phyloP scores from a whole-genome alignment of 768 basidiomycete species.

The Boletus fagicola region DNA sequence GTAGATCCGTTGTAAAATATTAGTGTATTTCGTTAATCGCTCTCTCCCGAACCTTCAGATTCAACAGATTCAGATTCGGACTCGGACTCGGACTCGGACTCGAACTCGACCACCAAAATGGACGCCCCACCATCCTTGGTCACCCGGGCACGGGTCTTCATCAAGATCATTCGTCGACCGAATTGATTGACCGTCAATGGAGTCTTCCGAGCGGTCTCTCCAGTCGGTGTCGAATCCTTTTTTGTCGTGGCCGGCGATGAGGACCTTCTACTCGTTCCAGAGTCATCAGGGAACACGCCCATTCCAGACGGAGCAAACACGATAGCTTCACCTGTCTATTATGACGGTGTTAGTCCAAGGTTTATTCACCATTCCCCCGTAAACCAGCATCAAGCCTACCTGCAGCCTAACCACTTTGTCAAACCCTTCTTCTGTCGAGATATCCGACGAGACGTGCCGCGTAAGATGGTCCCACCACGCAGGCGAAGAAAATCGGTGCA shows the following conservation, averaged over 20 bases:
- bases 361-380: background rate
- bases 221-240: background rate
- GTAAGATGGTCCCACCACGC: slow-evolving; percentile 67
- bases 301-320: slow-evolving; percentile 61
- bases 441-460: slow-evolving; percentile 59
- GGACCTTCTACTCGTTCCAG: background rate
- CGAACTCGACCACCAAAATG: slow-evolving; percentile 35
- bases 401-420: slow-evolving; percentile 58
- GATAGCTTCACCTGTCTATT: slow-evolving; percentile 64
- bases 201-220: background rate
- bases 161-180: slow-evolving; percentile 54
- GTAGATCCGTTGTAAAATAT: background rate
- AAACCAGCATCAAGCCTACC: slow-evolving; percentile 34
- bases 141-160: slow-evolving; percentile 57
- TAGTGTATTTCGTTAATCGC: background rate
- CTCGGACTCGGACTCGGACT: background rate
- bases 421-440: slow-evolving; percentile 54
- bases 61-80: background rate
- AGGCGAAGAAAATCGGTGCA: slow-evolving; percentile 70
- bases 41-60: background rate
- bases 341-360: background rate
- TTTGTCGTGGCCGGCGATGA: background rate
- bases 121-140: slow-evolving; percentile 63
- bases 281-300: slow-evolving; percentile 34
- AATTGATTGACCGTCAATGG: slow-evolving; percentile 38